A percentile compares a stretch with the other conserved stretches of the same genome.
phyloP scores from a whole-genome alignment of 163 green algal genomes.

The Chlamydomonas reinhardtii region DNA sequence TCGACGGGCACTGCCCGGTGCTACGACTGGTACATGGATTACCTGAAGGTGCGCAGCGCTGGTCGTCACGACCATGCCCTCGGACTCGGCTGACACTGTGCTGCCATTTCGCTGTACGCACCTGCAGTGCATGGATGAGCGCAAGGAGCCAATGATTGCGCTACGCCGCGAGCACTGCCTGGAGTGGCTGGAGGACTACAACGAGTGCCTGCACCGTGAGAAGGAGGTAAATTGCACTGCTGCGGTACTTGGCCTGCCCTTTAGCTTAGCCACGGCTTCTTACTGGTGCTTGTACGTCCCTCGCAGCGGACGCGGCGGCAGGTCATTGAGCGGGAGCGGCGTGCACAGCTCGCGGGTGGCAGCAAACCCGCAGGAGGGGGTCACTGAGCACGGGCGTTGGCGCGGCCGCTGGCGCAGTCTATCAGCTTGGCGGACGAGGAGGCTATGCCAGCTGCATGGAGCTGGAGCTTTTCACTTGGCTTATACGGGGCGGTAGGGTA shows the following conservation, averaged over 20 bases:
- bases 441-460: no score
- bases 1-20: conserved; percentile 48
- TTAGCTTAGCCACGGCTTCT: no score
- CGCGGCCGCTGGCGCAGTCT: neutral
- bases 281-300: no score
- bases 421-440: neutral
- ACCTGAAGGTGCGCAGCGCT: conserved; percentile 52
- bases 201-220: conserved; percentile 62
- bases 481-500: neutral
- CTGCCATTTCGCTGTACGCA: no score
- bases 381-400: conserved; percentile 1
- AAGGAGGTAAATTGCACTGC: conserved; percentile 51
- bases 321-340: conserved; percentile 55
- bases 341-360: conserved; percentile 27
- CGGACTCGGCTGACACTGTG: no score
- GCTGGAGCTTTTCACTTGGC: no score
- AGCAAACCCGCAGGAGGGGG: conserved; percentile 5
- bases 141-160: conserved; percentile 57
- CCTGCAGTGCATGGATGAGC: conserved; percentile 64
- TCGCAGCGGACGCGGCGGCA: conserved; percentile 51
- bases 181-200: conserved; percentile 66
- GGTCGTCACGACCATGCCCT: no score
- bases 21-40: conserved; percentile 65
- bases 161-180: conserved; percentile 57
- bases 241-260: no score